A percentile compares a stretch with the other conserved stretches of the same genome.
These are phyloP conservation scores for Kondoa subrosea DNA, from an alignment of 768 basidiomycete species.

Conservation along the genomic window DNA sequence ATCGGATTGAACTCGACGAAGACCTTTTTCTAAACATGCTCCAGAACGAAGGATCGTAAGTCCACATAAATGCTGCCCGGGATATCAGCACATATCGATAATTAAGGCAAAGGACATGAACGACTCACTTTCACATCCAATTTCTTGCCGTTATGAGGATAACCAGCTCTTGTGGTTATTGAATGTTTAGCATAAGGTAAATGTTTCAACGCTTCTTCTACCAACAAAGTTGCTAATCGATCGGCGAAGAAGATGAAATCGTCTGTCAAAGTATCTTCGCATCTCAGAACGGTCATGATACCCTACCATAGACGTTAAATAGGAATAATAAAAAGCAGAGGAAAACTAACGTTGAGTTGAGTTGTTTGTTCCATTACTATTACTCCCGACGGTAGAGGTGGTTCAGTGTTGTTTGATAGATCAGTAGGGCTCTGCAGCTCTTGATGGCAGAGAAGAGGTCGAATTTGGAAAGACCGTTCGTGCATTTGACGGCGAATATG, in stretches of 20 bases:
- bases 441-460: slow-evolving; percentile 48
- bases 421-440: neutral
- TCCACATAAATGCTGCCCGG: slow-evolving; percentile 54
- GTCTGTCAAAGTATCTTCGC: slow-evolving; percentile 49
- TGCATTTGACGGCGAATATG: slow-evolving; percentile 72
- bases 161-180: slow-evolving; percentile 50
- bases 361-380: slow-evolving; percentile 57
- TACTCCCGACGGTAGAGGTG: slow-evolving; percentile 35
- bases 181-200: slow-evolving; percentile 49
- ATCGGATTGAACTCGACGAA: slow-evolving; percentile 71
- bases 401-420: slow-evolving; percentile 2
- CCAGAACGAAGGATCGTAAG: slow-evolving; percentile 63
- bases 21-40: slow-evolving; percentile 74
- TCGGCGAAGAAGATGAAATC: slow-evolving; percentile 91
- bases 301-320: slow-evolving; percentile 40
- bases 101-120: slow-evolving; percentile 15
- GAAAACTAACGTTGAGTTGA: slow-evolving; percentile 49
- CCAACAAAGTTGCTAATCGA: slow-evolving; percentile 62
- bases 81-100: slow-evolving; percentile 4
- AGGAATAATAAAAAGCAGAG: slow-evolving; percentile 6
- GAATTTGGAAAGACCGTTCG: slow-evolving; percentile 55
- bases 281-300: slow-evolving; percentile 71
- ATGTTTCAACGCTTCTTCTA: slow-evolving; percentile 65
- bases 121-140: slow-evolving; percentile 45
- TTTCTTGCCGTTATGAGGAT: slow-evolving; percentile 40